phyloP scores from a whole-genome alignment of 768 basidiomycete genomes.

The Lactarius trivialis region DNA sequence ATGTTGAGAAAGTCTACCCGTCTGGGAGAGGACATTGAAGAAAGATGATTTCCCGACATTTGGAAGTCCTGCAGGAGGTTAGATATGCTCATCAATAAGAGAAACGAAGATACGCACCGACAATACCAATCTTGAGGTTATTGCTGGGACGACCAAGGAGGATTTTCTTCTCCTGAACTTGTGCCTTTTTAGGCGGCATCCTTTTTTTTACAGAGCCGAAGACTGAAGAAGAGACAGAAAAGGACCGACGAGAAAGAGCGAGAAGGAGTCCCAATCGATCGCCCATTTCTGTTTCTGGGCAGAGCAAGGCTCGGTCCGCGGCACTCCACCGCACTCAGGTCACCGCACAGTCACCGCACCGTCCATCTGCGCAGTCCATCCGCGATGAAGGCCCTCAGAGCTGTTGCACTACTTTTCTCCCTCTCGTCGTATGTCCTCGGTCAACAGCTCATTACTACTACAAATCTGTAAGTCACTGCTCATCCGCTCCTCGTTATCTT shows the following conservation, averaged over 20 bases:
- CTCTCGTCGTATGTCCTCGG: slow-evolving; percentile 24
- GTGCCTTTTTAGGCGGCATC: slow-evolving; percentile 91
- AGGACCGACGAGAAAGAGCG: slow-evolving; percentile 21
- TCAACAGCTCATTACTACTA: slow-evolving; percentile 42
- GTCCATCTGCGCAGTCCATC: no score
- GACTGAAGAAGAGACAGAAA: slow-evolving; percentile 35
- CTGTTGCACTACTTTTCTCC: slow-evolving; percentile 17
- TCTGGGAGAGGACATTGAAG: slow-evolving; percentile 93
- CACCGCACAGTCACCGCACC: no score
- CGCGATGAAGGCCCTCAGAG: slow-evolving; percentile 16
- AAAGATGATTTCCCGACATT: slow-evolving; percentile 99
- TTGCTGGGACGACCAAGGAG: slow-evolving; percentile 89
- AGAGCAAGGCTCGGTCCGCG: background rate
- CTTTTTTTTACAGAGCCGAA: slow-evolving; percentile 45
- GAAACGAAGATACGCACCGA: slow-evolving; percentile 54
- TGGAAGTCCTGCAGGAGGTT: slow-evolving; percentile 57
- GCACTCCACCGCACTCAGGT: slow-evolving; percentile 22
- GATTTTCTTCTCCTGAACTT: slow-evolving; percentile 70
- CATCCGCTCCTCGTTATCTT: slow-evolving; percentile 4
- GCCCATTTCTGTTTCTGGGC: slow-evolving; percentile 16
- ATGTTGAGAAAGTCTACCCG: slow-evolving; percentile 45
- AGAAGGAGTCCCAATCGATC: slow-evolving; percentile 21
- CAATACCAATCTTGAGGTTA: slow-evolving; percentile 98
- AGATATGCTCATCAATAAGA: background rate
- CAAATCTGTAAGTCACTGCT: slow-evolving; percentile 39